These are phyloP conservation scores for Xylaria cubensis DNA, from an alignment of 495 filamentous ascomycete species.

Conservation along the genomic window DNA sequence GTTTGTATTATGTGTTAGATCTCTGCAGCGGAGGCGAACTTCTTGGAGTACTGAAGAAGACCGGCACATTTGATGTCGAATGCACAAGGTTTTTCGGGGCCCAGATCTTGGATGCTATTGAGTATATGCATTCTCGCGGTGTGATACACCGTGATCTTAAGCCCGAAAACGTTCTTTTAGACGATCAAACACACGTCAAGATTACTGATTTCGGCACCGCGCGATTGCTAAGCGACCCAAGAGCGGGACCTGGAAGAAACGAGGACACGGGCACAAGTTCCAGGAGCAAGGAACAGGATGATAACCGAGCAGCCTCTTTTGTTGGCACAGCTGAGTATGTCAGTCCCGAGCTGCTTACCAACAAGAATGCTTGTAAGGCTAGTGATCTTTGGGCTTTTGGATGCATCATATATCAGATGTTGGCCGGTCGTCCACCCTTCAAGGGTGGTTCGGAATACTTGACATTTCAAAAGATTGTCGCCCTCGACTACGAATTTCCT, in stretches of 20 bases:
- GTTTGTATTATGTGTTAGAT: constrained; percentile 96
- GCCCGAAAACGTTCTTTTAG: constrained; percentile 94
- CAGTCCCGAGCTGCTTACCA: constrained; percentile 90
- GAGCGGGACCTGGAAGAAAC: constrained; percentile 47
- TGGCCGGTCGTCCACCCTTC: constrained; percentile 93
- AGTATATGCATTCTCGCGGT: constrained; percentile 96
- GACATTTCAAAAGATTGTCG: constrained; percentile 98
- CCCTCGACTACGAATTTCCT: constrained; percentile 92
- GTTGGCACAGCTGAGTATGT: constrained; percentile 99
- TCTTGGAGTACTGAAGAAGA: constrained; percentile 89
- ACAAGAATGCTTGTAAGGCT: constrained; percentile 97
- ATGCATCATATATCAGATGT: constrained; percentile 97
- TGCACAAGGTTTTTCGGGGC: constrained; percentile 95
- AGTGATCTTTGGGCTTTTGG: constrained; percentile 99
- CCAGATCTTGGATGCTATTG: constrained; percentile 94
- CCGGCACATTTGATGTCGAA: constrained; percentile 93
- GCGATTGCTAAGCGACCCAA: constrained; percentile 80
- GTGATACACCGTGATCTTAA: constrained; percentile 98
- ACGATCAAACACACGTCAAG: constrained; percentile 96
- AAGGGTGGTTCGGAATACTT: constrained; percentile 97
- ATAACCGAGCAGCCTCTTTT: constrained; percentile 85
- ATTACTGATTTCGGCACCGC: constrained; percentile 99
- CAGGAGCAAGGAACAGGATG: constrained; percentile 51
- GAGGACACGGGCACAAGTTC: constrained; percentile 47
- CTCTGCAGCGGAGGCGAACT: constrained; percentile 92